phyloP scores from a whole-genome alignment of 371 early-diverging fungal species.

The Mucor lusitanicus region DNA sequence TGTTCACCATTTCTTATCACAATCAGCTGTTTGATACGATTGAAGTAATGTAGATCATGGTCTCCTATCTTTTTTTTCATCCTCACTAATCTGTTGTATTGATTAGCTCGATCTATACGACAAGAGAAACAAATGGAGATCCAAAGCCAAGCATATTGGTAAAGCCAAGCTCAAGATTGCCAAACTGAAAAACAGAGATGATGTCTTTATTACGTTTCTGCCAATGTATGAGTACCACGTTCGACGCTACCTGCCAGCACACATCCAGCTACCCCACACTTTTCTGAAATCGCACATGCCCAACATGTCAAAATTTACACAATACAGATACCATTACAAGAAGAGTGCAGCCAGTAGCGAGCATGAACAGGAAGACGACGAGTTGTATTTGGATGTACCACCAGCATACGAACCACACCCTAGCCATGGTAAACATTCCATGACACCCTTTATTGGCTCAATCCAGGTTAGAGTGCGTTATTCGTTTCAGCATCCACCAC shows the following conservation, averaged over 20 bases:
- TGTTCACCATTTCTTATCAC: neutral
- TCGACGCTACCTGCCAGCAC: slow-evolving; percentile 43
- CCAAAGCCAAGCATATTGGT: slow-evolving; percentile 40
- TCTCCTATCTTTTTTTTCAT: neutral
- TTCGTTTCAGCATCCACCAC: slow-evolving; percentile 37
- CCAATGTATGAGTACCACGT: slow-evolving; percentile 58
- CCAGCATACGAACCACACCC: slow-evolving; percentile 30
- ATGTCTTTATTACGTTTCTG: slow-evolving; percentile 51
- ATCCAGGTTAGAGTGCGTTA: slow-evolving; percentile 51
- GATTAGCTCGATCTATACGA: slow-evolving; percentile 43
- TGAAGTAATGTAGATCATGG: slow-evolving; percentile 24
- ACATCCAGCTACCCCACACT: slow-evolving; percentile 48
- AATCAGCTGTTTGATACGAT: slow-evolving; percentile 27
- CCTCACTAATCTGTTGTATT: neutral
- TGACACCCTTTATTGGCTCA: slow-evolving; percentile 49
- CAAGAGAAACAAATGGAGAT: slow-evolving; percentile 39
- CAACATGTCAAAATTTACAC: slow-evolving; percentile 27
- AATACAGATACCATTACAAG: slow-evolving; percentile 14
- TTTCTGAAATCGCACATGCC: slow-evolving; percentile 51
- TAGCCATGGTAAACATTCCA: slow-evolving; percentile 47
- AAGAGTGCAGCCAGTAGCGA: neutral
- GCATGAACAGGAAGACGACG: slow-evolving; percentile 6
- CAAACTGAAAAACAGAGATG: slow-evolving; percentile 32
- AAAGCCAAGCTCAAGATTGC: slow-evolving; percentile 50
- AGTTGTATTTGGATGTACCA: slow-evolving; percentile 11